Base-by-base conservation (phyloP, 208 protist genomes). In the Angomonas desouzai region DNA sequence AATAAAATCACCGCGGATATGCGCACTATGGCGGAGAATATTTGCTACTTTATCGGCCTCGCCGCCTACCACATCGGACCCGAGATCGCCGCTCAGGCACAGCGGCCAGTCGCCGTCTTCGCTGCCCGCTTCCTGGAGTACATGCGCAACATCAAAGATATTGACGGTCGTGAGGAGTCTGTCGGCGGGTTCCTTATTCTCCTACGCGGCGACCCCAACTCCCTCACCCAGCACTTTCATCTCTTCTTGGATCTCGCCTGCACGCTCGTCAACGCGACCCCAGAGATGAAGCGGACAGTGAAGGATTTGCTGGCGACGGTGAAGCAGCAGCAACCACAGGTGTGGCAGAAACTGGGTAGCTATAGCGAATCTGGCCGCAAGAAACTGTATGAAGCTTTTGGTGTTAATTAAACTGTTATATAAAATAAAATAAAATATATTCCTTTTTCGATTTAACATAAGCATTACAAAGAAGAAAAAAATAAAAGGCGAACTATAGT, bases 1-100 rank as follows among this genome's bases (percentile, higher is more conserved):
- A 43, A 36, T 1, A 53, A 71, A 13, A 51, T 84, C 18, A 85
- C 66, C 20, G 77, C 81, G 0, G 86, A 93, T 29, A 89, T 91
- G 84, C 76, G 83, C 23, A 93, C 90, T 65, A 91, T 91, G 85
- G 82, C 78, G 3, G 89, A 95, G 63, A 95, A 95, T 60, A 69
- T 92, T 47, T 65, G 76, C 16, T 70, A 92, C 30, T 91, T 74
- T 70, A 68, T 95, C 10, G 89, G 89, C 18, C 60, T 86, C 28
- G 83, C 87, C 68, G 62, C 93, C 1, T 91, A 85, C 66, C 56
- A 64, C 23, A 77, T 87, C 43, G 45, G 45, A 27, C 49, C 57
- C 18, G 77, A 83, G 0, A 36, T 94, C 13, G 75, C 79, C 58
- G n/a, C 48, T 1, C 74, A 79, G 48, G 23, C 80, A 23, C 65